A percentile compares a stretch with the other conserved stretches of the same genome.
Conservation (phyloP, 2,329 filamentous ascomycete genomes). For the Epichloe sp. region DNA sequence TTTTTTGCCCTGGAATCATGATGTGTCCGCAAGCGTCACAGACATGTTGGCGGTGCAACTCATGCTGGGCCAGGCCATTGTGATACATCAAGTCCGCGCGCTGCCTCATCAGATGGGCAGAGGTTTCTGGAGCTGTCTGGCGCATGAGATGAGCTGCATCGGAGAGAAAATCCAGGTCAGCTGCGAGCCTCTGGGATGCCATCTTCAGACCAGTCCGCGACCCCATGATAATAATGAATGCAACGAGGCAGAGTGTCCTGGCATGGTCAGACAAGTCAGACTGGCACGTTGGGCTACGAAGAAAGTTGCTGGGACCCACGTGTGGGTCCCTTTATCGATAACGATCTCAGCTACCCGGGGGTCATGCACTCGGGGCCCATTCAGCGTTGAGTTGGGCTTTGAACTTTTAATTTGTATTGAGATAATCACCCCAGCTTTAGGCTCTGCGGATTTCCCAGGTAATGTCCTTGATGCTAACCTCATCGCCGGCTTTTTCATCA, state of each 20-base stretch:
- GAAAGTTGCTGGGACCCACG: neutral
- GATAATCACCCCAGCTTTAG: constrained; percentile 22
- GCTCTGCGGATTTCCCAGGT: constrained; percentile 73
- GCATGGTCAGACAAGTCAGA: neutral
- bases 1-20: constrained; percentile 38
- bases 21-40: constrained; percentile 51
- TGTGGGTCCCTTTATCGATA: neutral
- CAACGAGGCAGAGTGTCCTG: neutral
- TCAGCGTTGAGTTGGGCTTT: neutral
- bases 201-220: constrained; percentile 3
- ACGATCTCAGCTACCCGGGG: neutral
- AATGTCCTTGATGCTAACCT: constrained; percentile 83
- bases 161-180: constrained; percentile 32
- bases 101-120: constrained; percentile 45
- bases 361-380: neutral
- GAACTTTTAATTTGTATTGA: neutral
- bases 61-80: constrained; percentile 29
- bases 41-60: constrained; percentile 38
- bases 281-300: neutral
- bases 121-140: constrained; percentile 38
- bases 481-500: constrained; percentile 82
- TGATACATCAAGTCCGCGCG: constrained; percentile 36
- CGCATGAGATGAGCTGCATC: constrained; percentile 47
- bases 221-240: neutral
- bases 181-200: constrained; percentile 10